These are phyloP conservation scores for Gracilaria gracilis DNA, from an alignment of 23 red algal genomes.

Conservation along the genomic window DNA sequence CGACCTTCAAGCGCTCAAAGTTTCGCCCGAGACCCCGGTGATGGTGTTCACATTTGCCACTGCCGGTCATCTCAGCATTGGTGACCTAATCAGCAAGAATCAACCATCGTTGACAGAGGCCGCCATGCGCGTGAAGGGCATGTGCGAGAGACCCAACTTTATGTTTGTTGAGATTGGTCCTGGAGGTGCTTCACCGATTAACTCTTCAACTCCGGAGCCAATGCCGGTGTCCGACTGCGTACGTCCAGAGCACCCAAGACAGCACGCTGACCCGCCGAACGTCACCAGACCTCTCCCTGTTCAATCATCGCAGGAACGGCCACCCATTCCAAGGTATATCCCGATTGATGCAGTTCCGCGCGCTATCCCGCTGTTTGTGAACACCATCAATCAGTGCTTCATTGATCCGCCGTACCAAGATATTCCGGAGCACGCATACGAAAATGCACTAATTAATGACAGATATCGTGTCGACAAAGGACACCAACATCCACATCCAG, in stretches of 20 bases:
- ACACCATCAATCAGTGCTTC: conserved; percentile 72
- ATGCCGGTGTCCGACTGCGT: not conserved
- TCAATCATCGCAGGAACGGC: conserved; percentile 5
- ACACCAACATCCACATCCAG: not conserved
- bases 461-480: conserved; percentile 27
- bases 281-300: not conserved
- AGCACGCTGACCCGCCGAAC: not conserved
- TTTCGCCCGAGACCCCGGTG: conserved; percentile 46
- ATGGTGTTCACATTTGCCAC: conserved; percentile 64
- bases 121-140: conserved; percentile 24
- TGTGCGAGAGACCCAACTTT: conserved; percentile 48
- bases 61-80: conserved; percentile 15
- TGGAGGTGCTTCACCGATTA: conserved; percentile 5
- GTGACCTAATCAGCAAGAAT: conserved; percentile 22
- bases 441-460: conserved; percentile 32
- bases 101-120: conserved; percentile 8
- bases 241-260: not conserved
- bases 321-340: conserved; percentile 12
- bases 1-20: conserved; percentile 29
- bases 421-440: conserved; percentile 46
- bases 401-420: conserved; percentile 60
- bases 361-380: conserved; percentile 70
- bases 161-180: conserved; percentile 76
- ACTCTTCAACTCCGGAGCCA: not conserved
- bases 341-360: conserved; percentile 53